Evolutionary conservation across 1,139 yeast genomes (phyloP).

Genomic region (Nakaseomyces uthaithaninus): DNA sequence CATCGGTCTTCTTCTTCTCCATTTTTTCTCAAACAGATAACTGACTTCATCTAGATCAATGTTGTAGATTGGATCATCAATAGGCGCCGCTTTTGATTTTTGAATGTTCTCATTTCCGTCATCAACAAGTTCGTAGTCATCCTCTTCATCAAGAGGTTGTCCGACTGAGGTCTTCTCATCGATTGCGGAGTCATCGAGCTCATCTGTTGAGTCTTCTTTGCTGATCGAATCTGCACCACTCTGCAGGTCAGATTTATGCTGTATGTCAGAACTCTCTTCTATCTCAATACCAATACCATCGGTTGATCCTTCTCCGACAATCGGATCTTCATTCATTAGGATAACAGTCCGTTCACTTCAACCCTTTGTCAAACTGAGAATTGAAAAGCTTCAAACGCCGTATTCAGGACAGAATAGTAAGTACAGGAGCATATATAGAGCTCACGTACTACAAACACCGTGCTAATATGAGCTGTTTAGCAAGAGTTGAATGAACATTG

Average conservation of each 20-base stretch:
- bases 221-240: background rate
- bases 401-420: no score
- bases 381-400: no score
- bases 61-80: background rate
- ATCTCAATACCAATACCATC: background rate
- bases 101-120: no score
- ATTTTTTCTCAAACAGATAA: background rate
- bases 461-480: no score
- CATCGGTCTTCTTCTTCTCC: conserved; percentile 2
- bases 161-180: background rate
- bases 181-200: background rate
- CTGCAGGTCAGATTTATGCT: background rate
- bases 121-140: background rate
- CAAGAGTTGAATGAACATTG: no score
- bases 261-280: background rate
- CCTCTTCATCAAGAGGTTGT: background rate
- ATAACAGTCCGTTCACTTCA: no score
- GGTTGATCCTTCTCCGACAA: no score
- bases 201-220: background rate
- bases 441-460: no score
- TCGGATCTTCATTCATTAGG: no score
- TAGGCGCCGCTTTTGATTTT: no score
- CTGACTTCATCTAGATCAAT: background rate
- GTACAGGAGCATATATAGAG: no score
- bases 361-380: no score